Evolutionary conservation across 305 asterid genomes (phyloP), one percentile per base, ranked within the genome.

Genomic region (Coffea humblotiana): DNA sequence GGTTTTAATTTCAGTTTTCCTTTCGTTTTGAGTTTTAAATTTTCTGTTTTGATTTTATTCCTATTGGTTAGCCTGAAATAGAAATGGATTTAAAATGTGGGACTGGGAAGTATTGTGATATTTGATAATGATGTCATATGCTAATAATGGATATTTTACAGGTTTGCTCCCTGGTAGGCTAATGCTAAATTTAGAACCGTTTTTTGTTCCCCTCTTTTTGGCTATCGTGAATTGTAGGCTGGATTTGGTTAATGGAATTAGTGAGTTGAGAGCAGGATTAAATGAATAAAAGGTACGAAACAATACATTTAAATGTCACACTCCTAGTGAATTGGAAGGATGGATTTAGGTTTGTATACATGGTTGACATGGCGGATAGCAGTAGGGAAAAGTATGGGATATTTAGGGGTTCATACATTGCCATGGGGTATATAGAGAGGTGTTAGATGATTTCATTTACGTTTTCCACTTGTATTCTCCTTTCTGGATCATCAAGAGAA

Each of bases 1-100:
- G 98, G 99, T 95, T 82, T 70, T 64, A 2, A 49, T 70, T 70
- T 78, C 76, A 58, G 49, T 78, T 82, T 70, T 75, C 70, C 37
- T 66, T 52, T 64, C 67, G 10, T 29, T 49, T n/a, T 32, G 15
- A 8, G 6, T 32, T 79, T 58, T 73, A 7, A 19, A 27, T 32
- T 72, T 43, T 72, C 60, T 21, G 70, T 0, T 56, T 14, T 68
- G 8, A 37, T n/a, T 71, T 9, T 15, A 21, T 70, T 60, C 12
- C 18, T 56, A 67, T 67, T 67, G 47, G 40, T 23, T 52, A 45
- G 49, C 19, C 27, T 52, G 21, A 40, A 64, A 43, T 13, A 21
- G 64, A 14, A 29, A 51, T 52, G 72, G 63, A 64, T 32, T 64
- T 25, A 25, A 47, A 14, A 67, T 71, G 60, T 35, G 72, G 43